Conservation (phyloP, 2,329 filamentous ascomycete genomes). For the Hypoxylon rubiginosum region DNA sequence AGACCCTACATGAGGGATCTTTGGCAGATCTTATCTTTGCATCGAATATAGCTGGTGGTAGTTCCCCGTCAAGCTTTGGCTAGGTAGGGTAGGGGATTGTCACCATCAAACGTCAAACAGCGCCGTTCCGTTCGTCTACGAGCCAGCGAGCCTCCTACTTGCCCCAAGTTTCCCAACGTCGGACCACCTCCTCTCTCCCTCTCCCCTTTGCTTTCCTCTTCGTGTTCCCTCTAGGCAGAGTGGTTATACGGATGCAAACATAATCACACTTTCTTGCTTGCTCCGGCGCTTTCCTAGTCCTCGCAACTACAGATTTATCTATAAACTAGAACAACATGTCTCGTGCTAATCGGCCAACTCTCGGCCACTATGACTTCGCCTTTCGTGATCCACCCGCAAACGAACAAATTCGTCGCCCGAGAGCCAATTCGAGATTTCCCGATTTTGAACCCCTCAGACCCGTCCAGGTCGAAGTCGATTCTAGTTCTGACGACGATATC, state of each 20-base stretch:
- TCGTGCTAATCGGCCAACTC: conserved; percentile 46
- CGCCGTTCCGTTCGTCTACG: conserved; percentile 8
- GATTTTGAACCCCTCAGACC: conserved; percentile 44
- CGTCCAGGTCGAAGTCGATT: conserved; percentile 52
- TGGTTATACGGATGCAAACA: conserved; percentile 27
- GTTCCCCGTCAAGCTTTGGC: conserved; percentile 18
- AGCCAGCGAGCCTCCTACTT: conserved; percentile 30
- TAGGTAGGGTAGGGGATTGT: conserved; percentile 26
- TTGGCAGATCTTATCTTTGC: conserved; percentile 23
- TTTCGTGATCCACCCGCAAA: conserved; percentile 41
- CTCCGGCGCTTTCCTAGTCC: conserved; percentile 13
- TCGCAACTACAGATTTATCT: conserved; percentile 10
- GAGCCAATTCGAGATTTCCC: conserved; percentile 46
- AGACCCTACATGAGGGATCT: conserved; percentile 17
- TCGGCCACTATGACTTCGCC: conserved; percentile 48
- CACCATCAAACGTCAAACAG: conserved; percentile 24
- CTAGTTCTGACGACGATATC: conserved; percentile 57
- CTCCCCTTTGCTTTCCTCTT: not conserved
- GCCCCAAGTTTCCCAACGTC: conserved; percentile 22
- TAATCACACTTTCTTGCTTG: conserved; percentile 27
- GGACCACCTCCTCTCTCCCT: conserved; percentile 8
- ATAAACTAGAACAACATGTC: conserved; percentile 38
- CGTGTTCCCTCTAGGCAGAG: conserved; percentile 13
- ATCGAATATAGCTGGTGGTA: conserved; percentile 17
- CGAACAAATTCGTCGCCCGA: conserved; percentile 42